A percentile compares a stretch with the other conserved stretches of the same genome.
phyloP scores from a whole-genome alignment of 176 grass and related monocot species.

The Aegilops tauschii region DNA sequence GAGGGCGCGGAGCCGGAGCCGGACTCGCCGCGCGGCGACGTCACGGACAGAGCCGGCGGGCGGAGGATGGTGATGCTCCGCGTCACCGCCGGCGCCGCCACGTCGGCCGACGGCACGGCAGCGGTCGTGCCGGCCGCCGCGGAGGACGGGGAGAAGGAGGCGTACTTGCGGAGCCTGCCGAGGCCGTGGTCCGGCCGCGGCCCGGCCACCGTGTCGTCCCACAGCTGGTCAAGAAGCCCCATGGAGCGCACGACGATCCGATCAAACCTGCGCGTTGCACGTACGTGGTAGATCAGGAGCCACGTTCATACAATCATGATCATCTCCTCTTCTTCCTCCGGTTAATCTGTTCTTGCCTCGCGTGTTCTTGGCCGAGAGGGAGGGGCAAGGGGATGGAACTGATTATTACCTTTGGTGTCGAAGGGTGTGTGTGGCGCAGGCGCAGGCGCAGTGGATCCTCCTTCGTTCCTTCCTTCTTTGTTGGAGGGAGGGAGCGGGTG shows the following conservation, averaged over 20 bases:
- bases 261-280: not conserved
- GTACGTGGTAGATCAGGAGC: not conserved
- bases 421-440: not conserved
- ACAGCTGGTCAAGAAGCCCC: slow-evolving; percentile 87
- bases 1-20: slow-evolving; percentile 60
- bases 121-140: not conserved
- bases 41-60: slow-evolving; percentile 36
- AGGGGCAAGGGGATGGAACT: not conserved
- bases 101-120: not conserved
- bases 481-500: not conserved
- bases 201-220: slow-evolving; percentile 94
- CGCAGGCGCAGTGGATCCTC: not conserved
- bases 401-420: slow-evolving; percentile 10
- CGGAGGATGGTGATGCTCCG: slow-evolving; percentile 80
- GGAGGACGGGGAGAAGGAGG: slow-evolving; percentile 59
- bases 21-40: slow-evolving; percentile 42
- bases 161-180: slow-evolving; percentile 82
- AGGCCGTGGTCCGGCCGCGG: slow-evolving; percentile 79
- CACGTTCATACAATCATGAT: not conserved
- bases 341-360: not conserved
- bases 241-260: not conserved
- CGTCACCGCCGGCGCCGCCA: slow-evolving; percentile 38
- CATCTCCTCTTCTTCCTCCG: not conserved
- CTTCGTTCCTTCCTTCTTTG: slow-evolving; percentile 14
- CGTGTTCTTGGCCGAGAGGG: not conserved